Percentiles rank a stretch among this genome's conserved stretches.
Conservation (phyloP, 2,329 filamentous ascomycete genomes). For the Sclerotinia sclerotiorum region DNA sequence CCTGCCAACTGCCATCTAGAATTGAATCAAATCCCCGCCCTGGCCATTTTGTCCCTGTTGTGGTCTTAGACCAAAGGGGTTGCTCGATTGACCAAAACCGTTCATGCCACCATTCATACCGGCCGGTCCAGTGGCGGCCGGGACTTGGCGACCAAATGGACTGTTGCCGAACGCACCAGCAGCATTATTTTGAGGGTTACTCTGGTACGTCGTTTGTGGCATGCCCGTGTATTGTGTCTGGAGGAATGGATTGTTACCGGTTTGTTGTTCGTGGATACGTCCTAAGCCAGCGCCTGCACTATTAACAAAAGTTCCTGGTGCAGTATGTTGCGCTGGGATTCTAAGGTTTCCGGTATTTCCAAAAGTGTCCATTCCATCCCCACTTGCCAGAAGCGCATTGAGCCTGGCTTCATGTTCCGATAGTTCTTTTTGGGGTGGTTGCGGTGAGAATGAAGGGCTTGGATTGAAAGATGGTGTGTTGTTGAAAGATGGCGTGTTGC, state of each 20-base stretch:
- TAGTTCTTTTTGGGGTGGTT: constrained; percentile 54
- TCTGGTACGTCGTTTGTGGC: constrained; percentile 58
- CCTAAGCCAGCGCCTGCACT: constrained; percentile 81
- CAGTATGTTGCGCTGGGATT: constrained; percentile 94
- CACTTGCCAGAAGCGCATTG: constrained; percentile 79
- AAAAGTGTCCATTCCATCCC: constrained; percentile 95
- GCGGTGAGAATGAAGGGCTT: constrained; percentile 47
- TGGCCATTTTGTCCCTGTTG: constrained; percentile 49
- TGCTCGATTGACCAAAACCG: constrained; percentile 44
- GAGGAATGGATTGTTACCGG: constrained; percentile 85
- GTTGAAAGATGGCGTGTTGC: constrained; percentile 46
- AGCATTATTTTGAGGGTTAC: constrained; percentile 43
- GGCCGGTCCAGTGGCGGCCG: constrained; percentile 57
- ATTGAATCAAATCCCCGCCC: constrained; percentile 40
- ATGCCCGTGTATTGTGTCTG: constrained; percentile 79
- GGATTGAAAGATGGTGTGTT: constrained; percentile 50
- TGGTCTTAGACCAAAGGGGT: constrained; percentile 57
- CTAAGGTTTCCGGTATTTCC: constrained; percentile 95
- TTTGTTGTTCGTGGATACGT: constrained; percentile 59
- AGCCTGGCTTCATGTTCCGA: constrained; percentile 71
- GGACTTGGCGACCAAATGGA: constrained; percentile 45
- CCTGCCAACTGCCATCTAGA: constrained; percentile 27
- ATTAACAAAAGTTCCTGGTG: constrained; percentile 94
- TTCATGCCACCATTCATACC: constrained; percentile 52
- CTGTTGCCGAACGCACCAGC: constrained; percentile 33